phyloP scores from a whole-genome alignment of 192 early-diverging fungal species.

The Mortierella alpina region DNA sequence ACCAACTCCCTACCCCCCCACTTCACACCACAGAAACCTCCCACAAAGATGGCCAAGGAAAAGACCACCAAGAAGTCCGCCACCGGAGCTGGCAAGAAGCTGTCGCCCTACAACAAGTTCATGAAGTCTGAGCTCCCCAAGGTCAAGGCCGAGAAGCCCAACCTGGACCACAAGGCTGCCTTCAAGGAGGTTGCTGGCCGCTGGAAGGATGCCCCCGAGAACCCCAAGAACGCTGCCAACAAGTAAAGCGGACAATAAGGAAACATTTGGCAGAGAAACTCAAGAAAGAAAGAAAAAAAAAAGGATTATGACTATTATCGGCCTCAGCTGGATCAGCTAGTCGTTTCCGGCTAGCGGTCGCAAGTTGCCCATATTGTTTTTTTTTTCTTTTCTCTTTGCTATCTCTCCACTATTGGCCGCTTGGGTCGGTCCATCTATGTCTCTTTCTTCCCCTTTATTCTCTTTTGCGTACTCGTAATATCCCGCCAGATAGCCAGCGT shows the following conservation, averaged over 20 bases:
- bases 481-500: too few species aligned
- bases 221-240: constrained; percentile 74
- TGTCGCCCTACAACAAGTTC: constrained; percentile 75
- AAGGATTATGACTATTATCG: too few species aligned
- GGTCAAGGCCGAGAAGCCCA: constrained; percentile 71
- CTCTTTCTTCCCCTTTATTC: too few species aligned
- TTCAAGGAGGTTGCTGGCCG: constrained; percentile 72
- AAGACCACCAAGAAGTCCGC: constrained; percentile 60
- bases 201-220: constrained; percentile 71
- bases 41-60: constrained; percentile 61
- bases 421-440: too few species aligned
- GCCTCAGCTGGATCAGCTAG: too few species aligned
- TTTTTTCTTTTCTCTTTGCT: too few species aligned
- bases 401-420: too few species aligned
- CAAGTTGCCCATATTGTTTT: too few species aligned
- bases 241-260: constrained; percentile 17
- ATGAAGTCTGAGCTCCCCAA: constrained; percentile 78
- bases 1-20: not conserved
- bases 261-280: too few species aligned
- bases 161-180: constrained; percentile 72
- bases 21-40: constrained; percentile 15
- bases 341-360: too few species aligned
- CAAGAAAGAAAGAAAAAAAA: too few species aligned
- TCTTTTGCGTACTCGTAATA: too few species aligned
- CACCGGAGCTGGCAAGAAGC: constrained; percentile 42